These are phyloP conservation scores for Gossypium bickii DNA, from an alignment of 345 rosid species.

Conservation along the genomic window DNA sequence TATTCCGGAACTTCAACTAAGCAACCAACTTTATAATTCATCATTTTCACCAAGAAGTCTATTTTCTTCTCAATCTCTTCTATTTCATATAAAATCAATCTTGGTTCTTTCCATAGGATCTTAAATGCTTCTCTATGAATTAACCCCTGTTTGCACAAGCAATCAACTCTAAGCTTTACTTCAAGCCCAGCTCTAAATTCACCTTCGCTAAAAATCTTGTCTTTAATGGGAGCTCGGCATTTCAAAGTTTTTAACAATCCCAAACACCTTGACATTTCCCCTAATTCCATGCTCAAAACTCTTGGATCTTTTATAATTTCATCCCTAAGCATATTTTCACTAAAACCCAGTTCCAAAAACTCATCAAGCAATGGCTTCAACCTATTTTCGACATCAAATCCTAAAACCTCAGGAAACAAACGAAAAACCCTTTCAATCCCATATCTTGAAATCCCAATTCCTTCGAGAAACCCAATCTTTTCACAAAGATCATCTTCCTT, in stretches of 20 bases:
- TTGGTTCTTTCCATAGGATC: slow-evolving; percentile 1
- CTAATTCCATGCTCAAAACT: background rate
- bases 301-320: background rate
- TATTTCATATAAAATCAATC: background rate
- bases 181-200: background rate
- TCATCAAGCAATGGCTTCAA: background rate
- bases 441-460: background rate
- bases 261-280: slow-evolving; percentile 6
- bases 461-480: background rate
- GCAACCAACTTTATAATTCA: background rate
- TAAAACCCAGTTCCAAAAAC: background rate
- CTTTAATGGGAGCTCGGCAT: background rate
- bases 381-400: background rate
- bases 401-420: background rate
- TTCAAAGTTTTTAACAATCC: background rate
- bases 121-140: background rate
- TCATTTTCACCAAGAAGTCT: background rate
- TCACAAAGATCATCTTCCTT: background rate
- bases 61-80: background rate
- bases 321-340: background rate
- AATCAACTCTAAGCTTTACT: slow-evolving; percentile 1
- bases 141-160: slow-evolving; percentile 1
- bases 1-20: background rate
- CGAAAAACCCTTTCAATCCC: background rate
- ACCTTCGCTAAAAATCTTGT: background rate